These are phyloP conservation scores for Jatropha curcas DNA, from an alignment of 345 rosid species.

Conservation along the genomic window DNA sequence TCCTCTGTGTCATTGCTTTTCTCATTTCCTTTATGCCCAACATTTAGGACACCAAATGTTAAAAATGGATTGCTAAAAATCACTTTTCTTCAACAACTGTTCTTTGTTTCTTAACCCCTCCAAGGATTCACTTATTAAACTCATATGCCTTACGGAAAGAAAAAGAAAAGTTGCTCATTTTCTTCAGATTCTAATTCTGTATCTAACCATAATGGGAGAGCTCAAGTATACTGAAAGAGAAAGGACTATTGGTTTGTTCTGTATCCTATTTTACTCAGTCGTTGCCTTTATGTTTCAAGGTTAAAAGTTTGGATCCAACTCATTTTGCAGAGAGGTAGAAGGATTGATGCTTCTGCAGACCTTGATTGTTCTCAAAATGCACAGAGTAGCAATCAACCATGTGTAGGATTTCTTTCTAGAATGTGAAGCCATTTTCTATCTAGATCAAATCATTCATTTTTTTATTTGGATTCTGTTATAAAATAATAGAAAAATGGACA, in stretches of 20 bases:
- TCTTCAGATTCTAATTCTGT: not conserved
- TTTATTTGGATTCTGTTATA: no score
- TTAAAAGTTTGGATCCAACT: conserved; percentile 1
- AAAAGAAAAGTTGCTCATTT: not conserved
- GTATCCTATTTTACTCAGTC: not conserved
- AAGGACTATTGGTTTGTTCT: not conserved
- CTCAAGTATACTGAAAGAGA: not conserved
- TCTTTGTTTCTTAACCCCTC: not conserved
- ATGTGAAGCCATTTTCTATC: not conserved
- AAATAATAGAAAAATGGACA: no score
- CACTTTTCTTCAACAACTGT: not conserved
- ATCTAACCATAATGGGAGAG: not conserved
- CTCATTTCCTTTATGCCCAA: not conserved
- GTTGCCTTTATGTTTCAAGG: not conserved
- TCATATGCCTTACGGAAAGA: not conserved
- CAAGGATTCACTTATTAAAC: not conserved
- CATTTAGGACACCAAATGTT: not conserved
- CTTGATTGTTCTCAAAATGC: conserved; percentile 1
- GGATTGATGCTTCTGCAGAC: not conserved
- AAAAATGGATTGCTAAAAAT: not conserved
- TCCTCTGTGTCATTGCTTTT: not conserved
- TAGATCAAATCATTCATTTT: no score
- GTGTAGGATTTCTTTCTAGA: not conserved
- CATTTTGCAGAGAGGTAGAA: not conserved
- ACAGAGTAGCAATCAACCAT: not conserved